Evolutionary conservation across 495 filamentous ascomycete genomes (phyloP).

Genomic region (Baudoinia panamericana): DNA sequence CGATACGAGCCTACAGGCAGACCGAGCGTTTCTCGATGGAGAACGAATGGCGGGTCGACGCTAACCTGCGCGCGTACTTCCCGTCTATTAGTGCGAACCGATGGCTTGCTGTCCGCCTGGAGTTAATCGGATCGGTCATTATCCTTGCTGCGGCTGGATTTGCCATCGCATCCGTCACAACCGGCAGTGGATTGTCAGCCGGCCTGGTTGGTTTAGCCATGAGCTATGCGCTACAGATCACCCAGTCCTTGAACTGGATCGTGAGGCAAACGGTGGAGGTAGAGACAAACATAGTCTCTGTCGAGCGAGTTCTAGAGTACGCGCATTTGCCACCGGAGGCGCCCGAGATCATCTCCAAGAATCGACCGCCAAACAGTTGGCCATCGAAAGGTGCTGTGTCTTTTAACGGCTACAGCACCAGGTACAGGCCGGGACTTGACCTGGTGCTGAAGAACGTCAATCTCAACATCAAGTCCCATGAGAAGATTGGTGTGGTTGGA

Average conservation of each 20-base stretch:
- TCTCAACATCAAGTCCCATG: slow-evolving; percentile 81
- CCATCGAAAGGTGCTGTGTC: slow-evolving; percentile 79
- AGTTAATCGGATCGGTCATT: slow-evolving; percentile 92
- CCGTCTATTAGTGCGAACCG: slow-evolving; percentile 92
- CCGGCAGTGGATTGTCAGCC: slow-evolving; percentile 49
- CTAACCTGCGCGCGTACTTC: slow-evolving; percentile 89
- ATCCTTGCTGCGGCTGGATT: slow-evolving; percentile 80
- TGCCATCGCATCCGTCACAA: slow-evolving; percentile 66
- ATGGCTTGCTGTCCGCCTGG: slow-evolving; percentile 90
- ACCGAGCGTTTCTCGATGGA: slow-evolving; percentile 76
- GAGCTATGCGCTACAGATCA: slow-evolving; percentile 96
- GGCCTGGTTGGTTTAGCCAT: slow-evolving; percentile 88
- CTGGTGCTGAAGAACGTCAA: slow-evolving; percentile 86
- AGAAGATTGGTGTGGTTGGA: slow-evolving; percentile 97
- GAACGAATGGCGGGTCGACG: slow-evolving; percentile 96
- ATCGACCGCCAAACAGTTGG: slow-evolving; percentile 81
- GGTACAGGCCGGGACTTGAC: slow-evolving; percentile 80
- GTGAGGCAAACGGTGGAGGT: slow-evolving; percentile 98
- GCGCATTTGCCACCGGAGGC: slow-evolving; percentile 87
- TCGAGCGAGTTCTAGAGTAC: slow-evolving; percentile 96
- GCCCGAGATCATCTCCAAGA: slow-evolving; percentile 80
- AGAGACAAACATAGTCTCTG: slow-evolving; percentile 97
- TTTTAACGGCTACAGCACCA: slow-evolving; percentile 85
- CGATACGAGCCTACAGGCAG: slow-evolving; percentile 93
- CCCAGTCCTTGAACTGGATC: slow-evolving; percentile 98